A percentile compares a stretch with the other conserved stretches of the same genome.
These are phyloP conservation scores for Haberlea rhodopensis DNA, from an alignment of 257 asterid species.

Conservation along the genomic window DNA sequence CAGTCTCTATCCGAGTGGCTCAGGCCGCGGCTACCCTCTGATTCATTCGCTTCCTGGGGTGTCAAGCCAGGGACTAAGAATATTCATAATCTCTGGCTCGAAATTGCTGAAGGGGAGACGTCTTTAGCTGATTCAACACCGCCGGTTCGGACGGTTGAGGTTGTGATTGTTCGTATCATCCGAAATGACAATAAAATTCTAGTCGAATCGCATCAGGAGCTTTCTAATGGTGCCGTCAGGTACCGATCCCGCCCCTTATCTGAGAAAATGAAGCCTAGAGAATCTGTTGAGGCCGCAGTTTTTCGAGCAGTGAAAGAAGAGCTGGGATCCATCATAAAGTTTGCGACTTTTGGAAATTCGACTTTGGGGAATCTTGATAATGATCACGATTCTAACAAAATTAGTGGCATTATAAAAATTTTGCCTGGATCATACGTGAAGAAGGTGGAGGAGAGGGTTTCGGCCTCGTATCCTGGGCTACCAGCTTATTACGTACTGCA, in stretches of 20 bases:
- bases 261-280: slow-evolving; percentile 96
- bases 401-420: slow-evolving; percentile 41
- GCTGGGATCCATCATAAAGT: slow-evolving; percentile 50
- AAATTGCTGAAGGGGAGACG: slow-evolving; percentile 81
- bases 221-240: slow-evolving; percentile 71
- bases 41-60: slow-evolving; percentile 87
- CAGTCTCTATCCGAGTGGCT: slow-evolving; percentile 93
- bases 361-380: background rate
- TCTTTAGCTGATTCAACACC: slow-evolving; percentile 64
- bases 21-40: slow-evolving; percentile 66
- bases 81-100: slow-evolving; percentile 83
- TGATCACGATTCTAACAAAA: background rate
- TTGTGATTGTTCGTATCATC: slow-evolving; percentile 59
- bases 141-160: slow-evolving; percentile 80
- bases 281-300: slow-evolving; percentile 77
- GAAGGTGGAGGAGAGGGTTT: slow-evolving; percentile 77
- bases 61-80: slow-evolving; percentile 91
- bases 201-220: slow-evolving; percentile 81
- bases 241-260: slow-evolving; percentile 69
- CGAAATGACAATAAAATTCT: slow-evolving; percentile 54
- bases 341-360: background rate
- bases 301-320: slow-evolving; percentile 84
- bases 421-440: slow-evolving; percentile 60
- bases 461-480: slow-evolving; percentile 86
- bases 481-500: slow-evolving; percentile 88